Evolutionary conservation across 176 grass and related monocot species (phyloP).

Genomic region (Hordeum vulgare): DNA sequence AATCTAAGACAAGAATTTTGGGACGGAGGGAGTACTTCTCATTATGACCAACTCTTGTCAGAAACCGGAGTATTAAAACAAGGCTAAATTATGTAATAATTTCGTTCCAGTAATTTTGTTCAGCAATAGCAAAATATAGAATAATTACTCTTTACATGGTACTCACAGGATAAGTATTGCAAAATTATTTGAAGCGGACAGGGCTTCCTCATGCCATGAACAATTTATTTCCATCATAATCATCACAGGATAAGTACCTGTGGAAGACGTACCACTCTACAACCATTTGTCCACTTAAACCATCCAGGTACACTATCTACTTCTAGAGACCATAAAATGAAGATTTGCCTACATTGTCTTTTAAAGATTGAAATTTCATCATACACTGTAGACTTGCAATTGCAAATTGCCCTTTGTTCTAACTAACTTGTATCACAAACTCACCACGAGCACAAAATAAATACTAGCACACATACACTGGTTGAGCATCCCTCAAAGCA

Average conservation of each 20-base stretch:
- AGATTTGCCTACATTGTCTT: neutral
- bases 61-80: neutral
- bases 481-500: neutral
- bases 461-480: neutral
- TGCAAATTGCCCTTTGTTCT: neutral
- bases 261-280: neutral
- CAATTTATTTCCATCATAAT: constrained; percentile 7
- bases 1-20: no score
- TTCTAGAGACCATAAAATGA: neutral
- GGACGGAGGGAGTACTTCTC: no score
- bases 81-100: neutral
- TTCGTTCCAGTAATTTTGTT: neutral
- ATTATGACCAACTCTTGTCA: neutral
- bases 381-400: neutral
- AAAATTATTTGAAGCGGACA: neutral
- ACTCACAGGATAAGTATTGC: neutral
- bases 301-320: neutral
- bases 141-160: neutral
- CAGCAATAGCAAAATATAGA: neutral
- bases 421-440: neutral
- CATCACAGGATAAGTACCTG: neutral
- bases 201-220: neutral
- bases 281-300: neutral
- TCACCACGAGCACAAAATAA: neutral
- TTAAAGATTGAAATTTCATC: neutral